Percentiles rank a stretch among this genome's conserved stretches.
Conservation (phyloP, 2,329 filamentous ascomycete genomes). For the Alternaria sp. region DNA sequence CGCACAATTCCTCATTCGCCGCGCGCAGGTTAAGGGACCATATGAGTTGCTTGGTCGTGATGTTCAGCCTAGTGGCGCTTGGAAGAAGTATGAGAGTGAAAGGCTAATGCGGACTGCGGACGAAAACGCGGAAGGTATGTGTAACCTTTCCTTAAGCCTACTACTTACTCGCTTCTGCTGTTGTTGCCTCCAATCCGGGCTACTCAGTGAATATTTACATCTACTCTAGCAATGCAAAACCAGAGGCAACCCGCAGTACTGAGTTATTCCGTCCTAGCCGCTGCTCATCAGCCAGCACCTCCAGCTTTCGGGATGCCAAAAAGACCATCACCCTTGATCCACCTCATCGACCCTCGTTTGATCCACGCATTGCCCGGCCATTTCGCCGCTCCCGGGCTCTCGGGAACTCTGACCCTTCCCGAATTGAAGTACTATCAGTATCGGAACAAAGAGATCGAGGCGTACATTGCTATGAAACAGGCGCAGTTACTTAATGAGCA, state of each 20-base stretch:
- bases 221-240: neutral
- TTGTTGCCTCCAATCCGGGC: neutral
- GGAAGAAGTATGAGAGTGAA: slow-evolving; percentile 13
- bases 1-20: slow-evolving; percentile 21
- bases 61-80: slow-evolving; percentile 17
- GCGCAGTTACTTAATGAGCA: neutral
- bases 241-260: neutral
- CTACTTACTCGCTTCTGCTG: neutral
- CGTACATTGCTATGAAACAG: neutral
- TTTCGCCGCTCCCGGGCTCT: slow-evolving; percentile 6
- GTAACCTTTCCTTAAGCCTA: neutral
- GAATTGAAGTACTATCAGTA: slow-evolving; percentile 22
- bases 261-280: neutral
- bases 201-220: neutral
- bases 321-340: neutral
- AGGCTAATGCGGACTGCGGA: neutral
- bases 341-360: slow-evolving; percentile 23
- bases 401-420: slow-evolving; percentile 3
- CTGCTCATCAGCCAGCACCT: neutral
- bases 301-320: too few relatives aligned
- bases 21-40: slow-evolving; percentile 26
- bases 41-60: slow-evolving; percentile 21
- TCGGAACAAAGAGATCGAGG: slow-evolving; percentile 7
- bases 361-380: slow-evolving; percentile 22
- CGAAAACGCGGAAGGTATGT: slow-evolving; percentile 5